phyloP scores from a whole-genome alignment of 805 yeast species.

The Maudiozyma pseudohumilis region DNA sequence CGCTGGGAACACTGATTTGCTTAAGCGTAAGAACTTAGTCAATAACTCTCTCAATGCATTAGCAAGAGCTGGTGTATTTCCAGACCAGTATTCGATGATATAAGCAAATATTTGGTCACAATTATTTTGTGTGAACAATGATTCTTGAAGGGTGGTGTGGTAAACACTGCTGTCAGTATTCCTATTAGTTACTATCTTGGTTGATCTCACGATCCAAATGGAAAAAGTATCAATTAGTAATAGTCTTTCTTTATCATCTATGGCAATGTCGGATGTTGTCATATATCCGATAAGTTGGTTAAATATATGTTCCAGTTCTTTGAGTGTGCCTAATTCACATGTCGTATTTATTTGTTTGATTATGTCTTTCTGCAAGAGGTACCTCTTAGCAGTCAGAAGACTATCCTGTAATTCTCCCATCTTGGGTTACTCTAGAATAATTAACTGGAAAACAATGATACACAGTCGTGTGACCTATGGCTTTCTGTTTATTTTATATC shows the following conservation, averaged over 20 bases:
- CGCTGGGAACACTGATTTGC: slow-evolving; percentile 23
- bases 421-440: no score
- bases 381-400: no score
- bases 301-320: slow-evolving; percentile 6
- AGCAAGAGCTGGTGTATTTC: slow-evolving; percentile 58
- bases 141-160: slow-evolving; percentile 4
- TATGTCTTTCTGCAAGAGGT: slow-evolving; percentile 2
- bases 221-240: slow-evolving; percentile 49
- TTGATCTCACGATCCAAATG: slow-evolving; percentile 52
- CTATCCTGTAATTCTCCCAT: no score
- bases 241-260: slow-evolving; percentile 21
- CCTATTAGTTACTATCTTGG: slow-evolving; percentile 30
- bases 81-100: slow-evolving; percentile 60
- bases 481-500: no score
- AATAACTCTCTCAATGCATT: slow-evolving; percentile 60
- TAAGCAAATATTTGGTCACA: slow-evolving; percentile 37
- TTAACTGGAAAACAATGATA: no score
- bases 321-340: slow-evolving; percentile 3
- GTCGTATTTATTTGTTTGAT: background rate
- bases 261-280: slow-evolving; percentile 3
- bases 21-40: slow-evolving; percentile 38
- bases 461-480: no score
- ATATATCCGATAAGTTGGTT: slow-evolving; percentile 6
- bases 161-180: slow-evolving; percentile 12
- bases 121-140: slow-evolving; percentile 15